A percentile compares a stretch with the other conserved stretches of the same genome.
Conservation (phyloP, 208 protist genomes). For the Leishmania tarentolae region DNA sequence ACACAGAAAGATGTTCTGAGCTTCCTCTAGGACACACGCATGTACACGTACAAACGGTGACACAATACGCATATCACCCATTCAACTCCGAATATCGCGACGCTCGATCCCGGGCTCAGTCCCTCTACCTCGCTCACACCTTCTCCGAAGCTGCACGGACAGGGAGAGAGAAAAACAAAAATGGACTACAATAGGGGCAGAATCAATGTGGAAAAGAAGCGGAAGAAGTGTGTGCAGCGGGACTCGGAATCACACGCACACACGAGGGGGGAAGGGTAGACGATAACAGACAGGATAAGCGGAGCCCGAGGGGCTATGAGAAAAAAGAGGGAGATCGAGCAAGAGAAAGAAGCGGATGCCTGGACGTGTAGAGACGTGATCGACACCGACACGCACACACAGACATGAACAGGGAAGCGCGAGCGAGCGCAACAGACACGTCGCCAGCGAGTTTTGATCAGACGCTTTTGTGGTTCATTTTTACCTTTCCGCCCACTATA, state of each 20-base stretch:
- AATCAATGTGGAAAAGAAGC: not conserved
- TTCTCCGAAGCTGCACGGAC: not conserved
- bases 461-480: not conserved
- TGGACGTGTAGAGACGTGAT: not conserved
- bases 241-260: not conserved
- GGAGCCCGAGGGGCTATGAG: not conserved
- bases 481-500: not conserved
- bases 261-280: not conserved
- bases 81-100: not conserved
- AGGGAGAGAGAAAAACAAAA: not conserved
- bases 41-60: not conserved
- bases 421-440: slow-evolving; percentile 5
- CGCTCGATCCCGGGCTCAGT: not conserved
- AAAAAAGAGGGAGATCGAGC: not conserved
- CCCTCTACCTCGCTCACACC: not conserved
- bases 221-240: not conserved
- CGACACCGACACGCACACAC: not conserved
- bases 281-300: too few relatives aligned
- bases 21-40: too few relatives aligned
- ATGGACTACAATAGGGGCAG: not conserved
- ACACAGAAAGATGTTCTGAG: not conserved
- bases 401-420: not conserved
- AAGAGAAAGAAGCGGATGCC: not conserved
- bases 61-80: not conserved
- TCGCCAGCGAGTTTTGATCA: not conserved